Conservation (phyloP, 495 filamentous ascomycete species). For the Aspergillus sclerotiicarbonarius region DNA sequence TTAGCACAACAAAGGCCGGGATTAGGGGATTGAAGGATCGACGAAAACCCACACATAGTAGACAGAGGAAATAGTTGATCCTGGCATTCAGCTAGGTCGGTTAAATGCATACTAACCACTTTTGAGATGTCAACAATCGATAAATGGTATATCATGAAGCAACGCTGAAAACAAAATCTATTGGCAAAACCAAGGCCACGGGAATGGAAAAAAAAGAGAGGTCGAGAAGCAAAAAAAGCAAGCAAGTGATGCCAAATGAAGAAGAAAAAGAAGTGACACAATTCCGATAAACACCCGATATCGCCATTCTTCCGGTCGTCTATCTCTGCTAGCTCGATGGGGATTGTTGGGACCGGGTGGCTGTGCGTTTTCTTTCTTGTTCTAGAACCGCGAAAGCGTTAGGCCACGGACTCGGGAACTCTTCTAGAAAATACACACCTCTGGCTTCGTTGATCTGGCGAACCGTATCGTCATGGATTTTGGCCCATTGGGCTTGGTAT, state of each 20-base stretch:
- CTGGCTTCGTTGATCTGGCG: constrained; percentile 16
- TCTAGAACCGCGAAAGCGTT: not conserved
- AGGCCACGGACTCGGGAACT: not conserved
- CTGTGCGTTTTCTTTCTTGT: not conserved
- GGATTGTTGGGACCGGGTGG: not conserved
- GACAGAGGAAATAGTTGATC: not conserved
- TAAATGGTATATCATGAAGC: not conserved
- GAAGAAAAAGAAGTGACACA: not conserved
- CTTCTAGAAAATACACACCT: constrained; percentile 4
- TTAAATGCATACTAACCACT: not conserved
- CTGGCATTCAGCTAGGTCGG: not conserved
- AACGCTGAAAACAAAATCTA: not conserved
- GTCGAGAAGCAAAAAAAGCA: not conserved
- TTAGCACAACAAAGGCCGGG: not conserved
- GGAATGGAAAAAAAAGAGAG: not conserved
- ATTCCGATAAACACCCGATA: not conserved
- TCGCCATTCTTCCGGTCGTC: not conserved
- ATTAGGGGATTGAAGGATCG: not conserved
- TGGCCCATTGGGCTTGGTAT: constrained; percentile 19
- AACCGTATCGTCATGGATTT: constrained; percentile 20
- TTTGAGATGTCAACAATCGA: not conserved
- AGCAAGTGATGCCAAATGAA: not conserved
- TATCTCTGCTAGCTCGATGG: not conserved
- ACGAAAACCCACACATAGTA: not conserved
- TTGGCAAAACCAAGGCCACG: not conserved